Evolutionary conservation across 768 basidiomycete species (phyloP), one percentile per base, ranked within the genome.

Genomic region (Xanthoconium purpureum): DNA sequence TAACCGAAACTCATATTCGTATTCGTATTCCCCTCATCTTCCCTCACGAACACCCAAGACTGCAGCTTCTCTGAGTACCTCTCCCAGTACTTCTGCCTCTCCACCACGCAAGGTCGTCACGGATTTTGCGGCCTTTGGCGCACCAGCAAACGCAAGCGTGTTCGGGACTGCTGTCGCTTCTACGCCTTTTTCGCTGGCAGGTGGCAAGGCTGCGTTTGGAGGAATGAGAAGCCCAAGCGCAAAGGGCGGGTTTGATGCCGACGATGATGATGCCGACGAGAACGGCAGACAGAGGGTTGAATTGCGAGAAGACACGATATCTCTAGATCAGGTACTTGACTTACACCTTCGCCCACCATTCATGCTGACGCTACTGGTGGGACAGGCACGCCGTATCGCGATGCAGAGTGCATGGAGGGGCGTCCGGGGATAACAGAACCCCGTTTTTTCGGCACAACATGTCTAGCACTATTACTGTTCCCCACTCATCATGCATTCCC

Each of bases 401-500:
- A 82, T 94, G 84, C 91, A 93, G 71, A 93, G 91, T 60, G 91
- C 91, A 42, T 94, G 91, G 91, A 82, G 91, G 68, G 79, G 87
- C 64, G 77, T 80, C 40, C 78, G 84, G 55, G 80, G 77, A 66
- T 88, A 66, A 77, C 47, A 43, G 56, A 60, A 56, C 59, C 57
- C 46, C 56, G 28, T 7, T 4, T n/a, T 18, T 54, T 55, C 56
- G 44, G 24, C 42, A 44, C 44, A 46, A 54, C 40, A 46, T 57
- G 58, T 33, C 47, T 33, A 32, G 38, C 42, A 33, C 15, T n/a
- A 47, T 54, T 50, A 28, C 54, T 29, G 32, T 48, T 38, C 50
- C 30, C 39, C 38, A 37, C 5, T 49, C 55, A 52, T 47, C 45
- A 47, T 20, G 29, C 55, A 61, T 59, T 55, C 32, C 52, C 50